Conservation (phyloP, 305 asterid genomes). For the Euphrasia arctica region DNA sequence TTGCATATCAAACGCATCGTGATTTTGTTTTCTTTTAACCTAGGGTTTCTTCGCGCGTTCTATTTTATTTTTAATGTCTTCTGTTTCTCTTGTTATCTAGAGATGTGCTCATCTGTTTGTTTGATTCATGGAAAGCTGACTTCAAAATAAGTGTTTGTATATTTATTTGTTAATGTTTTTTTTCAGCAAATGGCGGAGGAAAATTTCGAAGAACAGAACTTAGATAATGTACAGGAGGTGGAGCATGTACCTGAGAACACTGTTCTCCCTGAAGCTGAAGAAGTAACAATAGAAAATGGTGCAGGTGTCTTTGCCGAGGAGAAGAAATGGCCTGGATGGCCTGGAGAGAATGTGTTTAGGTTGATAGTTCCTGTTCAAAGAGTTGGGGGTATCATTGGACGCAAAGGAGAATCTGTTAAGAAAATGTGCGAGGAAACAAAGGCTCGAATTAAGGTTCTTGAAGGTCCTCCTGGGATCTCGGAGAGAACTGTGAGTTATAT, state of each 20-base stretch:
- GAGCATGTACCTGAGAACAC: conserved; percentile 31
- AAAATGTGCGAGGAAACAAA: conserved; percentile 21
- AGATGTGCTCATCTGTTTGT: neutral
- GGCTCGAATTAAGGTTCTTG: conserved; percentile 37
- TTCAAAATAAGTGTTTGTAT: neutral
- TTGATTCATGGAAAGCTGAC: neutral
- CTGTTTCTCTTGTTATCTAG: neutral
- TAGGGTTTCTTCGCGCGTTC: neutral
- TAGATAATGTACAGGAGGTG: conserved; percentile 28
- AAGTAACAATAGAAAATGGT: conserved; percentile 27
- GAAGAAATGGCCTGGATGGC: conserved; percentile 89
- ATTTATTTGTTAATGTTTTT: no score
- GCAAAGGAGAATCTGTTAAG: conserved; percentile 70
- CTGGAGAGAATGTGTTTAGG: conserved; percentile 75
- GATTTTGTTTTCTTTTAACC: conserved; percentile 8
- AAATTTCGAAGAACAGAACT: conserved; percentile 34
- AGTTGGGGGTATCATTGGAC: conserved; percentile 79
- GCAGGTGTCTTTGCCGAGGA: conserved; percentile 39
- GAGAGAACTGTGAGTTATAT: conserved; percentile 70
- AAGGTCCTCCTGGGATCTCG: conserved; percentile 62
- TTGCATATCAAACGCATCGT: neutral
- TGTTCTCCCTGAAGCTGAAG: conserved; percentile 37
- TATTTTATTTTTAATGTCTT: neutral
- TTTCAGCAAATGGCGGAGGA: conserved; percentile 50
- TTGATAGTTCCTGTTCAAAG: conserved; percentile 64